Conservation (phyloP, 23 red algal genomes). For the Gracilaria vermiculophylla region DNA sequence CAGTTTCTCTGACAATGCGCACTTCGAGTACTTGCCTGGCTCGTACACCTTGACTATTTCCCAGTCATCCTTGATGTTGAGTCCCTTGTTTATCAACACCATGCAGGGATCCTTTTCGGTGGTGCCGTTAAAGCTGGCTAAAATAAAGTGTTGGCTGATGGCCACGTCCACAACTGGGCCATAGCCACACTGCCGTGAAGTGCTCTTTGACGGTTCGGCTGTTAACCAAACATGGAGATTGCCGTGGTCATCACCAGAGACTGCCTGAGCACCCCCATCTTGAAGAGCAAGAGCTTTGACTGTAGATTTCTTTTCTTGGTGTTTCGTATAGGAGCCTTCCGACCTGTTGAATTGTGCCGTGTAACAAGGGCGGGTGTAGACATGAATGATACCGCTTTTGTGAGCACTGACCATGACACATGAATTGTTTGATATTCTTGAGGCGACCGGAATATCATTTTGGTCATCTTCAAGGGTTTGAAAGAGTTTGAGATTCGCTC, state of each 20-base stretch:
- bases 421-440: conserved; percentile 16
- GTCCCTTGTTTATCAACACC: neutral
- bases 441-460: neutral
- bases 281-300: conserved; percentile 4
- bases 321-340: neutral
- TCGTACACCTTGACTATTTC: neutral
- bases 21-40: neutral
- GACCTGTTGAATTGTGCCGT: neutral
- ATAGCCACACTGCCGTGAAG: neutral
- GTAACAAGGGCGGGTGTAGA: neutral
- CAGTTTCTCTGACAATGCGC: conserved; percentile 3
- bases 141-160: neutral
- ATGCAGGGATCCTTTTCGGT: conserved; percentile 1
- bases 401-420: neutral
- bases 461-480: neutral
- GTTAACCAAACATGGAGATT: conserved; percentile 3
- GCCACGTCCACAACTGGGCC: neutral
- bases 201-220: neutral
- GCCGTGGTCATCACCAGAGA: neutral
- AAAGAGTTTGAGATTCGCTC: neutral
- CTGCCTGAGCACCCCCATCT: conserved; percentile 12
- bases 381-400: neutral
- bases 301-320: neutral
- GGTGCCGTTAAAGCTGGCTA: neutral
- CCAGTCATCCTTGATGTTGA: conserved; percentile 3